These are phyloP conservation scores for Elaeis guineensis DNA, from an alignment of 176 grass and related monocot species.

Conservation along the genomic window DNA sequence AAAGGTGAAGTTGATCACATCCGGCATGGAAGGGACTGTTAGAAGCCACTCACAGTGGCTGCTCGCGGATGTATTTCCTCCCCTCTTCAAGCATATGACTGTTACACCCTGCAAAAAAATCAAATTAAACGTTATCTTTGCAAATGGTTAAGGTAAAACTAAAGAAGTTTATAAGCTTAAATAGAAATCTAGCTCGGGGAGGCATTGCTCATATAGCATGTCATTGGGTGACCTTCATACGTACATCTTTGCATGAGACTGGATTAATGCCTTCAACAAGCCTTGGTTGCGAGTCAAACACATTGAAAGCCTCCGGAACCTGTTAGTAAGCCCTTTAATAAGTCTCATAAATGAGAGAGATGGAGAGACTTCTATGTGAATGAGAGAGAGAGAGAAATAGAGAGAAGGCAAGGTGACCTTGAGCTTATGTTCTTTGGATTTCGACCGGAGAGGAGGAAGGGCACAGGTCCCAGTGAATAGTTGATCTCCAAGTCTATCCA, in stretches of 20 bases:
- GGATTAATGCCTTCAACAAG: slow-evolving; percentile 37
- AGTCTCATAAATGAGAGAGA: too few species aligned
- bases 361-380: not conserved
- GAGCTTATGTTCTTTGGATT: slow-evolving; percentile 48
- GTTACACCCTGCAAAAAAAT: slow-evolving; percentile 56
- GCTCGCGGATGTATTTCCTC: slow-evolving; percentile 44
- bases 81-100: slow-evolving; percentile 80
- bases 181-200: too few species aligned
- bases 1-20: slow-evolving; percentile 69
- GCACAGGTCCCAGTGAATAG: slow-evolving; percentile 76
- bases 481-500: slow-evolving; percentile 76
- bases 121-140: slow-evolving; percentile 2
- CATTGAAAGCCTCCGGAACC: slow-evolving; percentile 76
- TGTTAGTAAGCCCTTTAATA: slow-evolving; percentile 7
- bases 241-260: slow-evolving; percentile 68
- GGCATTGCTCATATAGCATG: too few species aligned
- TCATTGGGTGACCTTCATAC: too few species aligned
- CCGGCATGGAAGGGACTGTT: slow-evolving; percentile 46
- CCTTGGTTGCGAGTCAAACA: slow-evolving; percentile 43
- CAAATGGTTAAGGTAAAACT: not conserved
- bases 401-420: slow-evolving; percentile 44
- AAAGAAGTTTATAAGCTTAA: too few species aligned
- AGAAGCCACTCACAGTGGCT: slow-evolving; percentile 79
- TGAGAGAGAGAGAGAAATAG: not conserved
- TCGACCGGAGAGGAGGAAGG: slow-evolving; percentile 44